Percentiles rank a stretch among this genome's conserved stretches.
These are phyloP conservation scores for Yamagishiella unicocca DNA, from an alignment of 139 green algal species.

Conservation along the genomic window DNA sequence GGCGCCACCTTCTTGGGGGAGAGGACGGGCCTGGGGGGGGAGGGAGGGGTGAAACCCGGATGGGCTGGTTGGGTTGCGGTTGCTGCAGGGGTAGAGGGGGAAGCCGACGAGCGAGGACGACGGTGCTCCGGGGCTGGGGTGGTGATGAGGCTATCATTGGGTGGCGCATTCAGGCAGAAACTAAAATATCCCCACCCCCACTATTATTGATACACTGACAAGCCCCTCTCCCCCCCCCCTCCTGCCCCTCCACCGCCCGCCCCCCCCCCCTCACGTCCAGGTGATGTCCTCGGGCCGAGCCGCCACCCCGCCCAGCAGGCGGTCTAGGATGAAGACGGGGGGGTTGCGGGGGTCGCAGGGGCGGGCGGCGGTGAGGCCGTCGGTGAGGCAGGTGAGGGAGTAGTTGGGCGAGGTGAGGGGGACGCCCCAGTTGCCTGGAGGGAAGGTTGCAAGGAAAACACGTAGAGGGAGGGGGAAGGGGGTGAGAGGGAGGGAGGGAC, in stretches of 20 bases:
- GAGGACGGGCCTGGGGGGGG: neutral
- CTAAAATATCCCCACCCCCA: no score
- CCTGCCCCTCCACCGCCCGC: neutral
- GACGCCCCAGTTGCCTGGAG: slow-evolving; percentile 41
- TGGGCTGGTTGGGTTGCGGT: no score
- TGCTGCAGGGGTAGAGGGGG: no score
- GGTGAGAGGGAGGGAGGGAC: no score
- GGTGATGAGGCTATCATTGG: no score
- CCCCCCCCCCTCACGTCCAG: slow-evolving; percentile 26
- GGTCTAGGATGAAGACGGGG: slow-evolving; percentile 46
- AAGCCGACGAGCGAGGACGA: no score
- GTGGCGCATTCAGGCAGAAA: no score
- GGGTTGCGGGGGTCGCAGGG: slow-evolving; percentile 38
- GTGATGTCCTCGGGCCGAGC: neutral
- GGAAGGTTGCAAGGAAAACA: no score
- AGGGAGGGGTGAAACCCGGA: neutral
- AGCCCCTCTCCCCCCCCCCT: no score
- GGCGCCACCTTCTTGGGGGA: slow-evolving; percentile 20
- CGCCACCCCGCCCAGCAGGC: slow-evolving; percentile 37
- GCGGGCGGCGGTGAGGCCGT: neutral
- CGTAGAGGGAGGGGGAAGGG: no score
- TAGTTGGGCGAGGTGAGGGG: slow-evolving; percentile 33
- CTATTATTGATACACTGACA: no score
- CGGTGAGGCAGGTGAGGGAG: slow-evolving; percentile 19
- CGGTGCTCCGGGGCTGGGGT: no score